Percentiles rank a stretch among this genome's conserved stretches.
These are phyloP conservation scores for Laguncularia racemosa DNA, from an alignment of 345 rosid species.

Conservation along the genomic window DNA sequence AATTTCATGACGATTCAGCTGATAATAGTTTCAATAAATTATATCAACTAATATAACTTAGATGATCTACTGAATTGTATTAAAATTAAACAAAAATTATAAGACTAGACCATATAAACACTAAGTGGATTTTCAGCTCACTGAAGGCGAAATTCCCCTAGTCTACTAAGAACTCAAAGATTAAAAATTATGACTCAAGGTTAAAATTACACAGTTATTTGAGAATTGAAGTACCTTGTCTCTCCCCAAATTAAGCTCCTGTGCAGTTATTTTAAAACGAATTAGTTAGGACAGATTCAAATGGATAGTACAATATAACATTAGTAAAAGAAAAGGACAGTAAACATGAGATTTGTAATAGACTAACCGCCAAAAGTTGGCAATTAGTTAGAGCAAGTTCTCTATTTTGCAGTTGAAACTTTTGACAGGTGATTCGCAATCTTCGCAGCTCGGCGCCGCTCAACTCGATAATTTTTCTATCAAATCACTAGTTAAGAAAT, in stretches of 20 bases:
- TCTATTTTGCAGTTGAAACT: slow-evolving; percentile 48
- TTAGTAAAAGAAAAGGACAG: neutral
- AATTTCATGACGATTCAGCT: too few species aligned
- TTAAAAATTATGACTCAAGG: neutral
- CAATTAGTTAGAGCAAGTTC: slow-evolving; percentile 58
- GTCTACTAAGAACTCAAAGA: neutral
- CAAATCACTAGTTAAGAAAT: slow-evolving; percentile 22
- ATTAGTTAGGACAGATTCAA: slow-evolving; percentile 2
- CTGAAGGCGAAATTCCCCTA: too few species aligned
- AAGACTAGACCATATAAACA: too few species aligned
- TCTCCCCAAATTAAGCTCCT: slow-evolving; percentile 55
- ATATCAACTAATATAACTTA: neutral
- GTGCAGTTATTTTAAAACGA: slow-evolving; percentile 6
- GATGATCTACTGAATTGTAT: neutral
- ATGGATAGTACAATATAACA: neutral
- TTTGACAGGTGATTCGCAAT: slow-evolving; percentile 34
- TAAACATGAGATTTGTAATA: neutral
- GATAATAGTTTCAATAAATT: too few species aligned
- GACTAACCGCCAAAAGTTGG: slow-evolving; percentile 50
- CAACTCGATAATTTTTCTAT: slow-evolving; percentile 50
- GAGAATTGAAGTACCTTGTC: slow-evolving; percentile 25
- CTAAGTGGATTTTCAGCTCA: too few species aligned
- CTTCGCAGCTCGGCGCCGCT: slow-evolving; percentile 41
- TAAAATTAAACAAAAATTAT: neutral
- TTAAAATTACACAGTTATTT: neutral